phyloP scores from a whole-genome alignment of 2,329 filamentous ascomycete species.

The Parascedosporium putredinis region DNA sequence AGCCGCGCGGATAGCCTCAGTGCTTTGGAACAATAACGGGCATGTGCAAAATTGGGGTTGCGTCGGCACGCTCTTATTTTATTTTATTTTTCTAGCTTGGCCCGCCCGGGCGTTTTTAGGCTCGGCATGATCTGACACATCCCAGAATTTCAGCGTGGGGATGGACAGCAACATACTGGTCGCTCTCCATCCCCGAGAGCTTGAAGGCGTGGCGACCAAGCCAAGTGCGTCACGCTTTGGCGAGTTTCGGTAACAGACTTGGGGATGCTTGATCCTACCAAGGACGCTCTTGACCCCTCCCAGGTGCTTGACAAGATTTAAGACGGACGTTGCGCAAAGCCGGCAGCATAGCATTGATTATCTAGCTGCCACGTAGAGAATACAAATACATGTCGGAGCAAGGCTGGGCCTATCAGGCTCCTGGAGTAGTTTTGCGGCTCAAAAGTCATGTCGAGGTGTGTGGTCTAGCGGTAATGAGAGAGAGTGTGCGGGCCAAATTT shows the following conservation, averaged over 20 bases:
- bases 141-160: neutral
- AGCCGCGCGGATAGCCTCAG: neutral
- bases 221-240: no score
- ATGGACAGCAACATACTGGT: no score
- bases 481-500: conserved; percentile 11
- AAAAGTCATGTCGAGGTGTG: conserved; percentile 11
- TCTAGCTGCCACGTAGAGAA: conserved; percentile 1
- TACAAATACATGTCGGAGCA: conserved; percentile 7
- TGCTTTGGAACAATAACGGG: neutral
- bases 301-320: no score
- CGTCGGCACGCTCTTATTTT: no score
- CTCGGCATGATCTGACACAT: neutral
- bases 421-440: conserved; percentile 13
- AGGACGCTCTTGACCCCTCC: no score
- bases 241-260: no score
- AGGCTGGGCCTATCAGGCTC: conserved; percentile 14
- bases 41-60: neutral
- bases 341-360: no score
- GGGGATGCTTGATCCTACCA: no score
- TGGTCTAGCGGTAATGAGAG: conserved; percentile 11
- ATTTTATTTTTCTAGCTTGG: neutral
- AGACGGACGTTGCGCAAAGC: no score
- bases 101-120: neutral
- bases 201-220: no score
- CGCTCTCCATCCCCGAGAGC: no score